phyloP scores from a whole-genome alignment of 306 rosid genomes.

The Vigna trinervia region DNA sequence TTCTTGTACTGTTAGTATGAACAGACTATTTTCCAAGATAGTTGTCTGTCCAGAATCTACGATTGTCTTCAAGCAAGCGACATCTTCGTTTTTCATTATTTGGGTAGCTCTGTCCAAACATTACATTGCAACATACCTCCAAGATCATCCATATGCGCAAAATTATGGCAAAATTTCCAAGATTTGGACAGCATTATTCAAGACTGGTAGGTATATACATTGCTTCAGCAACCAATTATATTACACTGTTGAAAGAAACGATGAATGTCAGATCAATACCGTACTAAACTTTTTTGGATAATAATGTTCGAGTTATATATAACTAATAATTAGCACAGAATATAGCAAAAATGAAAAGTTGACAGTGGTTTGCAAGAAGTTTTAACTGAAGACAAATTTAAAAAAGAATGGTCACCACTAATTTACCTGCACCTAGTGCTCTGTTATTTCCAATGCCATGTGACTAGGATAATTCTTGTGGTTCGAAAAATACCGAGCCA shows the following conservation, averaged over 20 bases:
- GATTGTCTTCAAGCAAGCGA: constrained; percentile 45
- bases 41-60: constrained; percentile 34
- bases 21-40: constrained; percentile 45
- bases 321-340: constrained; percentile 10
- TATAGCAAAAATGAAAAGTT: constrained; percentile 6
- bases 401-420: constrained; percentile 29
- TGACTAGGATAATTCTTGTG: constrained; percentile 49
- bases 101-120: constrained; percentile 43
- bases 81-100: constrained; percentile 41
- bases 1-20: constrained; percentile 45
- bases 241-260: constrained; percentile 53
- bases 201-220: constrained; percentile 37
- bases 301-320: background rate
- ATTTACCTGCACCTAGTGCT: constrained; percentile 49
- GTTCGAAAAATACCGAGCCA: constrained; percentile 54
- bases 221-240: constrained; percentile 49
- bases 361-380: constrained; percentile 36
- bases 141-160: constrained; percentile 46
- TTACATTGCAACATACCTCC: constrained; percentile 39
- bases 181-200: constrained; percentile 45
- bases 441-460: constrained; percentile 52
- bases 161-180: constrained; percentile 40
- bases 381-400: constrained; percentile 23
- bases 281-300: background rate
- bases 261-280: constrained; percentile 28